Base-by-base conservation (phyloP, 306 rosid genomes). In the Quercus parvula region DNA sequence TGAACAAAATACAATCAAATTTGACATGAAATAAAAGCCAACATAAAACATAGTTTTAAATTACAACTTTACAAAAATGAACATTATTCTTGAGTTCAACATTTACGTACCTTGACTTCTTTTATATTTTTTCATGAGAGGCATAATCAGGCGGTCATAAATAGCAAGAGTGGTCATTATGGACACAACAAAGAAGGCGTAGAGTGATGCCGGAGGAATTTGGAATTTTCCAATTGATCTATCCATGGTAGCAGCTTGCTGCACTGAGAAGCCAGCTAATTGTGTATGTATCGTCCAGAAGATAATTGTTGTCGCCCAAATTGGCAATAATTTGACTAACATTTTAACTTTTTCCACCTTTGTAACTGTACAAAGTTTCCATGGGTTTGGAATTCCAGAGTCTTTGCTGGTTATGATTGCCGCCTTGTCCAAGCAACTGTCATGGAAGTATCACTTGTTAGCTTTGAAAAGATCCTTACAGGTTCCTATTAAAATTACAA, bases 281-380 rank as follows among this genome's bases (percentile, higher is more conserved):
- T 69, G 73, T 6, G 73, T 4, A 69, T 35, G 54, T 69, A 38
- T 69, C 22, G 73, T 69, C 73, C 46, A 69, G 41, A 28, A 33
- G 15, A 69, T 28, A 14, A 69, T 69, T 17, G 73, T 69, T 33
- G 73, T 13, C n/a, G 55, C 46, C 73, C 49, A 31, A 13, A 69
- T 33, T 28, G 73, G 73, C 73, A 69, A 15, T 38, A 69, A 18
- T 69, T 38, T 33, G 14, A 19, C 10, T 20, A 69, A 18, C 73
- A 38, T 69, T 69, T 69, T 69, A 13, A 69, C 73, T n/a, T 69
- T 52, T 38, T 69, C 84, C 25, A 81, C 84, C 28, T 75, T 78
- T 22, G 76, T 81, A 1, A 81, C 76, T 14, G 76, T 15, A 12
- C 73, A 69, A n/a, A 69, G 73, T 9, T 13, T 35, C 73, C 73